Base-by-base conservation (phyloP, 805 yeast genomes). In the Blastobotrys attinorum region DNA sequence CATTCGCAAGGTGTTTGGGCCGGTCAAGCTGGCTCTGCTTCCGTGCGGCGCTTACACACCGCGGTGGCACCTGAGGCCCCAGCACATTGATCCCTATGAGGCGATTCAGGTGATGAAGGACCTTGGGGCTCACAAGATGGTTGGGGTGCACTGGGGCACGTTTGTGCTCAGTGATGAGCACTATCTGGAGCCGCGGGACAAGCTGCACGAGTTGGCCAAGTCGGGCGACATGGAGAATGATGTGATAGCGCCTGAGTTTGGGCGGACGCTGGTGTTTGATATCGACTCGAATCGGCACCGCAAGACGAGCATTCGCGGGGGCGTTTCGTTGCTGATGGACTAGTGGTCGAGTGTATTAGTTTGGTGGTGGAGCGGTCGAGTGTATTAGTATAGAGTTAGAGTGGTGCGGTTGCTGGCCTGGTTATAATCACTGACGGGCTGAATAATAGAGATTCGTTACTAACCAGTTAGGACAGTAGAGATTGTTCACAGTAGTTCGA, bases 31-130 rank as follows among this genome's bases (percentile, higher is more conserved):
- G 22, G 85, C 89, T 0, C 70, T 90, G 62, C 64, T 90, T 13
- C 97, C 97, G 0, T 87, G 94, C 49, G 97, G 97, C 0, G 96
- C 95, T 47, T 90, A 90, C 61, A 82, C 89, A 53, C 97, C 97
- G 0, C 77, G 83, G 54, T 86, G 96, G 96, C 97, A 89, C 56
- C 89, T 90, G 57, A 75, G 75, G 46, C 90, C 96, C 3, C 75
- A 96, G 53, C 97, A 90, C 58, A 83, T 81, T 39, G 77, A 79
- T 40, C 97, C 97, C 0, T 70, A 65, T 31, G 97, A 90, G 55
- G 79, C 89, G 8, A 49, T 84, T 2, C 67, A 76, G 47, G 80
- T 88, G 3, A 79, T 79, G 73, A 57, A 71, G 13, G 84, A 81
- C 49, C 55, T 87, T 45, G 64, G 72, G 4, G 78, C 85, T 2